Evolutionary conservation across 495 filamentous ascomycete genomes (phyloP).

Genomic region (Sphaerosporella brunnea): DNA sequence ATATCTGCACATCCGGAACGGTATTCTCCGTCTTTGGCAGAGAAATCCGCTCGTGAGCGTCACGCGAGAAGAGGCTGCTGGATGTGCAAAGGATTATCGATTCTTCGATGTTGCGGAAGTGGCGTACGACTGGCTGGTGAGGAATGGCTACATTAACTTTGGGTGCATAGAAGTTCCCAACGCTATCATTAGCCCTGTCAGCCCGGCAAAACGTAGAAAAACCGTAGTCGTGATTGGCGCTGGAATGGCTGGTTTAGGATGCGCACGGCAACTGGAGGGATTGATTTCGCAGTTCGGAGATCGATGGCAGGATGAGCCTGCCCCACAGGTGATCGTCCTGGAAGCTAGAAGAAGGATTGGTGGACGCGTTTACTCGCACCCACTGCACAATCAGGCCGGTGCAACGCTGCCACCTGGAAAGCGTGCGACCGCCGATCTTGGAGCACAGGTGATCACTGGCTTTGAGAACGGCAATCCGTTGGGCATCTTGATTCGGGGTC

Average conservation of each 20-base stretch:
- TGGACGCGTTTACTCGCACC: constrained; percentile 88
- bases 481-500: constrained; percentile 73
- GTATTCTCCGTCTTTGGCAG: constrained; percentile 79
- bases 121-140: constrained; percentile 79
- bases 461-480: constrained; percentile 91
- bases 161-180: constrained; percentile 61
- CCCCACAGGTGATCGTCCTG: constrained; percentile 60
- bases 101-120: constrained; percentile 81
- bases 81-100: constrained; percentile 76
- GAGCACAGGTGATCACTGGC: constrained; percentile 91
- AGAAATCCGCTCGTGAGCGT: constrained; percentile 79
- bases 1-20: constrained; percentile 95
- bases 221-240: constrained; percentile 83
- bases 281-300: constrained; percentile 61
- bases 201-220: constrained; percentile 27
- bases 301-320: constrained; percentile 44
- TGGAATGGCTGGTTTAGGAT: constrained; percentile 80
- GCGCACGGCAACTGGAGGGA: constrained; percentile 76
- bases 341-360: constrained; percentile 79
- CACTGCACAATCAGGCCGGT: constrained; percentile 45
- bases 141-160: constrained; percentile 91
- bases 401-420: constrained; percentile 32
- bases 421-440: constrained; percentile 79
- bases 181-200: constrained; percentile 25
- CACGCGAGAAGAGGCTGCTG: constrained; percentile 70